Evolutionary conservation across 306 rosid genomes (phyloP).

Genomic region (Trifolium dubium): DNA sequence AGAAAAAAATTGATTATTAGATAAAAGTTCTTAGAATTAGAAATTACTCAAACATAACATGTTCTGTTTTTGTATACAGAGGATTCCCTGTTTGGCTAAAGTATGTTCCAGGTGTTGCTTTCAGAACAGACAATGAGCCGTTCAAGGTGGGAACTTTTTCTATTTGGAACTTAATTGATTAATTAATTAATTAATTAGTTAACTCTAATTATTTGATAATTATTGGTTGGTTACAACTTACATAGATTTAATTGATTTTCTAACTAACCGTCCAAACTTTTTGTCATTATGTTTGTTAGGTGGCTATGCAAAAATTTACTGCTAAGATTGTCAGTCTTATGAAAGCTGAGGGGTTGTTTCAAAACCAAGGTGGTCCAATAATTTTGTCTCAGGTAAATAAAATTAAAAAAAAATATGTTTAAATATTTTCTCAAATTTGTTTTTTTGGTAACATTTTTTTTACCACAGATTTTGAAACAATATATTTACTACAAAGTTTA

Average conservation of each 20-base stretch:
- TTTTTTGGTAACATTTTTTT: neutral
- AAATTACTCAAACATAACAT: conserved; percentile 33
- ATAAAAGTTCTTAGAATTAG: conserved; percentile 2
- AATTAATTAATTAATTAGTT: neutral
- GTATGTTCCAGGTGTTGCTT: conserved; percentile 83
- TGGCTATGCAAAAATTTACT: conserved; percentile 89
- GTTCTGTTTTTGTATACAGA: conserved; percentile 67
- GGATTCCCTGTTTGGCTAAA: conserved; percentile 99
- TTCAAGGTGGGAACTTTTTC: conserved; percentile 70
- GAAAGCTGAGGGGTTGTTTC: conserved; percentile 78
- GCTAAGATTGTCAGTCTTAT: conserved; percentile 76
- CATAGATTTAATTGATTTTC: conserved; percentile 4
- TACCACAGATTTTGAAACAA: neutral
- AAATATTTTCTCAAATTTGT: neutral
- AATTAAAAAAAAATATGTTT: neutral
- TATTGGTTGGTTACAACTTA: neutral
- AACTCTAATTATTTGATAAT: neutral
- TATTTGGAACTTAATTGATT: neutral
- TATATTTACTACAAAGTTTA: conserved; percentile 11
- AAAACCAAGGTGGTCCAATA: conserved; percentile 95
- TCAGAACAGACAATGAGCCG: conserved; percentile 96
- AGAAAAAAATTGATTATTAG: neutral
- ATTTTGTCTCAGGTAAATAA: conserved; percentile 85
- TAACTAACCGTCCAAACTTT: conserved; percentile 13
- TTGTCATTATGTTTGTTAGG: conserved; percentile 56